Evolutionary conservation across 768 basidiomycete genomes (phyloP), one percentile per base, ranked within the genome.

Genomic region (Pisolithus sp.): DNA sequence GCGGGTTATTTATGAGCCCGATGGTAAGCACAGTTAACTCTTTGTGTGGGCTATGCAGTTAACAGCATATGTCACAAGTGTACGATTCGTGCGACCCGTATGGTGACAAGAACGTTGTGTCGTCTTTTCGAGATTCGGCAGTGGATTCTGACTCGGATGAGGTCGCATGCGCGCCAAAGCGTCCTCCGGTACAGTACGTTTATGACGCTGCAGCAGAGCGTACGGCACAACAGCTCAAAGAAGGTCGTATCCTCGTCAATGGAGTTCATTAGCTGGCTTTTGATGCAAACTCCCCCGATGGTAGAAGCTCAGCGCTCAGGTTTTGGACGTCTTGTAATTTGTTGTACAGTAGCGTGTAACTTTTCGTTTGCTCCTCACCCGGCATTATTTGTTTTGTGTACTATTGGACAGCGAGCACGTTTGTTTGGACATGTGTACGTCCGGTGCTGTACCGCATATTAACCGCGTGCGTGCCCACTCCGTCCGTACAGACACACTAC

Each of bases 151-250:
- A 83, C 45, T 73, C 74, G 9, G 81, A 81, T 21, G 77, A 79
- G 17, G 42, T 46, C 37, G 52, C 58, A 52, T 15, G 69, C 66
- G 59, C 66, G 66, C 37, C 64, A 26, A 61, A 60, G 55, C 78
- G 76, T 45, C 76, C 69, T 18, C 79, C 81, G 3, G 75, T 81
- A 23, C 78, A 78, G 13, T 93, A 86, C 68, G 90, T 87, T n/a
- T 96, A 96, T 65, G 93, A 96, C 63, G 93, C 93, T 0, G 90
- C 85, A 5, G 90, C 90, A 23, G 92, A 95, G 66, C 79, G 88
- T 55, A 81, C 81, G 48, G 72, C 78, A 57, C 75, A 82, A 70
- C 73, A 80, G 51, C 72, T 86, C 49, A 69, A 70, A 52, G 75
- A 80, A 56, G 75, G 68, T 23, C 51, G 44, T 34, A 38, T 68